Base-by-base conservation (phyloP, 108 stramenopile species). In the Nannochloropsis salina region DNA sequence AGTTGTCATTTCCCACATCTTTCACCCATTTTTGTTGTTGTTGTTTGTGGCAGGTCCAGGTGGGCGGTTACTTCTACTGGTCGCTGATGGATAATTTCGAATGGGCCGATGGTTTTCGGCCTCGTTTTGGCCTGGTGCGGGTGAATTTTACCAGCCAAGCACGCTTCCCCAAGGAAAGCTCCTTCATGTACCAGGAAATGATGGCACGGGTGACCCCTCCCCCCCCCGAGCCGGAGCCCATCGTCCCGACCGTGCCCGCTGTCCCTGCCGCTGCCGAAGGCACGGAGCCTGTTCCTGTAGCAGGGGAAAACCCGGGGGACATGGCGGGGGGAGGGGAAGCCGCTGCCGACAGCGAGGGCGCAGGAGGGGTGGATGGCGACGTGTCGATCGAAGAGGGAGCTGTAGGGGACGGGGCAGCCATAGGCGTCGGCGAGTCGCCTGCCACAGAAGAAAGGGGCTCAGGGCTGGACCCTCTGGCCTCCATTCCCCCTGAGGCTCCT, bases 51-150 rank as follows among this genome's bases (percentile, higher is more conserved):
- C 61, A 74, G 42, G 95, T 94, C 11, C 88, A 93, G 42, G 87
- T 98, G 41, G 84, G 85, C 41, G 97, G 95, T n/a, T 98, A 96
- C 86, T 98, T 94, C 92, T 95, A 95, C 43, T 98, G 97, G 97
- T 91, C 91, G 83, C 90, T 98, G 44, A 92, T 98, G 93, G 95
- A 96, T 85, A 97, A 96, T 80, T 97, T 96, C 84, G 87, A 97
- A 82, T 97, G 97, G 97, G 91, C 94, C 82, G 95, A 92, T 85
- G 97, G 97, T 21, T 95, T 95, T 85, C 86, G 87, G 79, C 92
- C 91, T 82, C 86, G 96, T 45, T 98, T 98, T 88, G 97, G 97
- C 20, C 82, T 98, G 44, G 92, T 92, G 61, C 91, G 93, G 85
- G 96, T 98, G 20, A 93, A 98, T 90, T 98, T 93, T 88, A 91